A percentile compares a stretch with the other conserved stretches of the same genome.
These are phyloP conservation scores for Pseudogymnoascus sp. DNA, from an alignment of 2,329 filamentous ascomycete genomes.

Conservation along the genomic window DNA sequence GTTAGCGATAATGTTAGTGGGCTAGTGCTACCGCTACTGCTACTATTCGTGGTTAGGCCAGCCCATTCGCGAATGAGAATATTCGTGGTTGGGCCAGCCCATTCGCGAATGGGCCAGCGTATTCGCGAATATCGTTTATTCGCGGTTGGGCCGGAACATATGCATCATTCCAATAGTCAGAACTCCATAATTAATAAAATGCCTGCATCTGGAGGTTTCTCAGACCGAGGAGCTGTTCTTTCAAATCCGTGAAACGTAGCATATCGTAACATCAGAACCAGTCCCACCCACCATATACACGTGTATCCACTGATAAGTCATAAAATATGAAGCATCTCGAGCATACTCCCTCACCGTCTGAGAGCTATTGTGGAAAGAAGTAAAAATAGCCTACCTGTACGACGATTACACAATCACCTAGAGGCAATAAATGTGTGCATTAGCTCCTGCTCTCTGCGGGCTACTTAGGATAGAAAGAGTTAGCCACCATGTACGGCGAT, in stretches of 20 bases:
- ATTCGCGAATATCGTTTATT: too few relatives aligned
- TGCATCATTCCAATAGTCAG: neutral
- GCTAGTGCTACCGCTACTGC: too few relatives aligned
- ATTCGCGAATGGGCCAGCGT: too few relatives aligned
- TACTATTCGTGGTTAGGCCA: too few relatives aligned
- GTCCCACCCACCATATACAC: neutral
- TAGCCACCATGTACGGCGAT: neutral
- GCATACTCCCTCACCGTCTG: neutral
- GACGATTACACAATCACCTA: neutral
- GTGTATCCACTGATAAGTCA: slow-evolving; percentile 9
- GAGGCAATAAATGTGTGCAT: neutral
- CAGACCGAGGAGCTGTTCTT: neutral
- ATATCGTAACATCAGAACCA: neutral
- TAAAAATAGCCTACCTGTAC: neutral
- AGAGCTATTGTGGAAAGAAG: neutral
- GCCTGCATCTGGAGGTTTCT: neutral
- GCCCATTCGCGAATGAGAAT: too few relatives aligned
- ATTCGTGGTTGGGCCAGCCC: too few relatives aligned
- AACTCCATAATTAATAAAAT: neutral
- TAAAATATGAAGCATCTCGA: neutral
- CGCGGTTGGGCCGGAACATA: too few relatives aligned
- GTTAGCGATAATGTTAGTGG: too few relatives aligned
- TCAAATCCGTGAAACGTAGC: neutral
- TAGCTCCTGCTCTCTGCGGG: neutral
- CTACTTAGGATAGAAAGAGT: neutral